Evolutionary conservation across 495 filamentous ascomycete species (phyloP).

Genomic region (Schizothecium vesticola): DNA sequence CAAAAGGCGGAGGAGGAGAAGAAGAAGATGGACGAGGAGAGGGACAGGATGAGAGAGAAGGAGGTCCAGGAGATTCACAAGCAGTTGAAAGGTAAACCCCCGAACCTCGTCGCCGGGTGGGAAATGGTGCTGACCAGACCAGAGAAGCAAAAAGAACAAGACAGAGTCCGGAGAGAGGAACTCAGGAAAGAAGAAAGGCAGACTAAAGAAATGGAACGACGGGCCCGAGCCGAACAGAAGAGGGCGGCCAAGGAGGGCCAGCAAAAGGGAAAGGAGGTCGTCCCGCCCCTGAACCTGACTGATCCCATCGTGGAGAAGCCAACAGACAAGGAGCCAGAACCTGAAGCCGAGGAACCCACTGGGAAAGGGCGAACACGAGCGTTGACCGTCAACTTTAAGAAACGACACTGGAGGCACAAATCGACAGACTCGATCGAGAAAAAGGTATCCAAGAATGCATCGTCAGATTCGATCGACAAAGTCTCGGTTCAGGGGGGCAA

Average conservation of each 20-base stretch:
- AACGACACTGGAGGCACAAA: constrained; percentile 13
- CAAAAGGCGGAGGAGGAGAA: constrained; percentile 44
- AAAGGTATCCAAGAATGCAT: background rate
- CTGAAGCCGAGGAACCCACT: background rate
- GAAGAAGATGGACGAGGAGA: constrained; percentile 40
- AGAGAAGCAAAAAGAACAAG: constrained; percentile 49
- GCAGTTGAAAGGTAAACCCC: constrained; percentile 36
- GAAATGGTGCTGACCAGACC: constrained; percentile 13
- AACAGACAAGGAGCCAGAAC: background rate
- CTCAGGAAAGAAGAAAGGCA: constrained; percentile 51
- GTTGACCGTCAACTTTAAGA: constrained; percentile 22
- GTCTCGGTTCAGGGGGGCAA: constrained; percentile 4
- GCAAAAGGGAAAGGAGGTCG: constrained; percentile 22
- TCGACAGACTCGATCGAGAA: constrained; percentile 8
- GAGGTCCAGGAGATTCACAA: constrained; percentile 41
- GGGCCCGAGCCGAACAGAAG: constrained; percentile 48
- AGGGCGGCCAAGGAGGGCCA: constrained; percentile 40
- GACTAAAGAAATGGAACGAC: constrained; percentile 49
- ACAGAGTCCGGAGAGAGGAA: constrained; percentile 42
- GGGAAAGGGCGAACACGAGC: constrained; percentile 11
- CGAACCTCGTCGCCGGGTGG: background rate
- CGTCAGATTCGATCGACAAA: background rate
- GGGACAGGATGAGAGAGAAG: constrained; percentile 40
- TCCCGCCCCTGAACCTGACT: background rate
- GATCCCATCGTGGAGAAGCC: background rate